Evolutionary conservation across 1,284 basidiomycete genomes (phyloP).

Genomic region (Sporisorium iseilematis-ciliati): DNA sequence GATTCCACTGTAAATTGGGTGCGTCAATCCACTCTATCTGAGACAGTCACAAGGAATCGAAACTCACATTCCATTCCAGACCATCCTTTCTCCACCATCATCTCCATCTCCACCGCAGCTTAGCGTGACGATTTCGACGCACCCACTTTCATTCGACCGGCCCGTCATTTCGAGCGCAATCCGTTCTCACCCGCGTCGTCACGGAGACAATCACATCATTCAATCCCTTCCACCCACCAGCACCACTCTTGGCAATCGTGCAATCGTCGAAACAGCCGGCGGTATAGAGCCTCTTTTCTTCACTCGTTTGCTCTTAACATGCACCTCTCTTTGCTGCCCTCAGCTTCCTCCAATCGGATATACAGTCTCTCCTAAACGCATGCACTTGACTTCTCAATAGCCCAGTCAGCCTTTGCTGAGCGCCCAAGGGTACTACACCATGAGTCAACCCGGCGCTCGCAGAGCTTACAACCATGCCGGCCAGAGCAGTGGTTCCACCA

Average conservation of each 20-base stretch:
- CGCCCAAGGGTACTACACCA: slow-evolving; percentile 6
- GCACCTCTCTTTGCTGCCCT: slow-evolving; percentile 6
- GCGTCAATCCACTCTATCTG: no score
- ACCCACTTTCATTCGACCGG: no score
- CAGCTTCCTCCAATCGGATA: neutral
- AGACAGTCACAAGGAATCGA: no score
- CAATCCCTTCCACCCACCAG: neutral
- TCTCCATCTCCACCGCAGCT: no score
- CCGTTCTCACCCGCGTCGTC: no score
- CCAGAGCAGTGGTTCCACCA: slow-evolving; percentile 38
- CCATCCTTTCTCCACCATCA: no score
- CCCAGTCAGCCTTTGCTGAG: neutral
- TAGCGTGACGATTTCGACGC: no score
- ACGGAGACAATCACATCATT: neutral
- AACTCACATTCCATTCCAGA: no score
- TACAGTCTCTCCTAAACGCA: neutral
- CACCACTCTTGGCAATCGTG: neutral
- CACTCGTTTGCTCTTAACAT: slow-evolving; percentile 10
- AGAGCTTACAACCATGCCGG: slow-evolving; percentile 26
- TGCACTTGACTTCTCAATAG: neutral
- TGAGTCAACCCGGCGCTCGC: slow-evolving; percentile 34
- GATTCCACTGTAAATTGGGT: no score
- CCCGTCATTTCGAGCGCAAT: no score
- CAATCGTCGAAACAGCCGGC: neutral
- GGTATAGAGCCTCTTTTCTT: neutral